Conservation (phyloP, 2,329 filamentous ascomycete genomes). For the Exophiala phaeomuriformis region DNA sequence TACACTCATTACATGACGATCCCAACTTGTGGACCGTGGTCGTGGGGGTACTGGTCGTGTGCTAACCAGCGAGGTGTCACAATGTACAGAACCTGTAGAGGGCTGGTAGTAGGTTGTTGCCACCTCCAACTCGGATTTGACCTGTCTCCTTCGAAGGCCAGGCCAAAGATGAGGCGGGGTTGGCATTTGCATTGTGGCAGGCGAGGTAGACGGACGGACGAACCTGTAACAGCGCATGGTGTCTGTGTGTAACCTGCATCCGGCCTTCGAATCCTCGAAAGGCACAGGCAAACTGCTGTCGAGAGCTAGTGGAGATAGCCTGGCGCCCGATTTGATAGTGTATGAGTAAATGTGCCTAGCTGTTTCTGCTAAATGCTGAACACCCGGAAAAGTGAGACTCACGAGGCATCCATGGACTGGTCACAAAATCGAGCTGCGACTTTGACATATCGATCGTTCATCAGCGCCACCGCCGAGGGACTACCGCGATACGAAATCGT, state of each 20-base stretch:
- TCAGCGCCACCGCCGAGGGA: neutral
- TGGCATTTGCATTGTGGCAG: neutral
- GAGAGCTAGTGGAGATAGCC: slow-evolving; percentile 1
- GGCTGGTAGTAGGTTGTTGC: neutral
- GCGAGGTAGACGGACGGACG: neutral
- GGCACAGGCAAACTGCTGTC: neutral
- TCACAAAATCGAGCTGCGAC: neutral
- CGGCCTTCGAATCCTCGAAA: neutral
- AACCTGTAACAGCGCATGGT: neutral
- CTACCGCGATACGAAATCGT: neutral
- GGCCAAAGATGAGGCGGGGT: neutral
- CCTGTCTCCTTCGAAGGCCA: too few relatives aligned
- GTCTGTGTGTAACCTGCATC: neutral
- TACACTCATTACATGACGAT: too few relatives aligned
- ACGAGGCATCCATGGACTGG: neutral
- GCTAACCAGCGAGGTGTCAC: too few relatives aligned
- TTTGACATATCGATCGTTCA: neutral
- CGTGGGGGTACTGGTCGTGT: too few relatives aligned
- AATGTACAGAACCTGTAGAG: neutral
- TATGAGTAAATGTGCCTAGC: neutral
- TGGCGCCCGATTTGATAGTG: slow-evolving; percentile 6
- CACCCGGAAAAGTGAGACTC: neutral
- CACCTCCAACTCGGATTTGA: too few relatives aligned
- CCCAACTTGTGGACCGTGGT: too few relatives aligned
- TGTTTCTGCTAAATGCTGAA: neutral